phyloP scores from a whole-genome alignment of 805 yeast species.

The Candida montana region DNA sequence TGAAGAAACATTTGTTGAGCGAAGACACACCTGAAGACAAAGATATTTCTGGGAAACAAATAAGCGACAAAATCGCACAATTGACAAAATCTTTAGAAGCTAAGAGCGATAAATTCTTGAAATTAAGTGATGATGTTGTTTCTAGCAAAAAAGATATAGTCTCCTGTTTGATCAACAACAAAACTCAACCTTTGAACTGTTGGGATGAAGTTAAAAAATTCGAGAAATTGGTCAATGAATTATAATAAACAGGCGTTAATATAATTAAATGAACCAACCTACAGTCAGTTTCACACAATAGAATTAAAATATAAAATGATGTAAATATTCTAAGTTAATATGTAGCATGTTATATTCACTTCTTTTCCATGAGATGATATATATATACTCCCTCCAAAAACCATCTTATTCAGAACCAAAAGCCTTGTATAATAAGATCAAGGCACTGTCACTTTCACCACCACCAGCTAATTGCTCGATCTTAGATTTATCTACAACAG shows the following conservation, averaged over 20 bases:
- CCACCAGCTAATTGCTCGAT: conserved; percentile 91
- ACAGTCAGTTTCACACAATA: neutral
- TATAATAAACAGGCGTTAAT: conserved; percentile 24
- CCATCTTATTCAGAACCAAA: conserved; percentile 47
- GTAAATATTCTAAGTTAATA: neutral
- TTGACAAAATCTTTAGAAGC: conserved; percentile 33
- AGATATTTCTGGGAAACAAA: conserved; percentile 24
- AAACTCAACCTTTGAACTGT: conserved; percentile 70
- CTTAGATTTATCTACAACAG: conserved; percentile 69
- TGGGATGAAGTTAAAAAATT: conserved; percentile 75
- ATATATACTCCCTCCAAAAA: no score
- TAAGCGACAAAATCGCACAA: conserved; percentile 38
- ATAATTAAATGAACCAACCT: neutral
- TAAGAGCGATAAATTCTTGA: conserved; percentile 30
- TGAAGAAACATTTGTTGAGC: conserved; percentile 37
- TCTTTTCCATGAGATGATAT: no score
- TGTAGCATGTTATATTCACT: neutral
- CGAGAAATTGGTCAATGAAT: conserved; percentile 49
- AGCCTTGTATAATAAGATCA: conserved; percentile 80
- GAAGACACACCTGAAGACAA: conserved; percentile 29
- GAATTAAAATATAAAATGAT: neutral
- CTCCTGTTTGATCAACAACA: conserved; percentile 52
- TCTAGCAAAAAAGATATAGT: conserved; percentile 46
- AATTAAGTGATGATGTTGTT: conserved; percentile 36
- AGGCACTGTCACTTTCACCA: conserved; percentile 95